Evolutionary conservation across 192 early-diverging fungal species (phyloP).

Genomic region (Mortierella alpina): DNA sequence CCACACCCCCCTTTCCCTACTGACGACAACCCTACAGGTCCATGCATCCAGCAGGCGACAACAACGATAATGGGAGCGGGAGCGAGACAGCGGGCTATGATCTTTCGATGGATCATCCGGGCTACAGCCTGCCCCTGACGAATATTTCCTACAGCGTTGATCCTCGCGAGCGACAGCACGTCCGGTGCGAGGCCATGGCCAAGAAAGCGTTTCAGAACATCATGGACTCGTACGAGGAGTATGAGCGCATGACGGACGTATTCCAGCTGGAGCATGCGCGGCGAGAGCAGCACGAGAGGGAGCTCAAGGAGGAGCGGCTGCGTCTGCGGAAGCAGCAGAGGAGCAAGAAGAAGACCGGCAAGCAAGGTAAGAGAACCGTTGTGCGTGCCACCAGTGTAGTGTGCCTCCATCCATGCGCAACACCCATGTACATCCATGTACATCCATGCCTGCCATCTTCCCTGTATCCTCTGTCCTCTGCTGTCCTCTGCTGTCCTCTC

Average conservation of each 20-base stretch:
- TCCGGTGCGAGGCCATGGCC: slow-evolving; percentile 6
- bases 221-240: slow-evolving; percentile 37
- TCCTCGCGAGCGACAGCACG: background rate
- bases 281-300: slow-evolving; percentile 6
- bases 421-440: background rate
- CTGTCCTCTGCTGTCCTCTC: too few relatives aligned
- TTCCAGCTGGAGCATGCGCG: slow-evolving; percentile 40
- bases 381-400: too few relatives aligned
- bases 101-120: slow-evolving; percentile 13
- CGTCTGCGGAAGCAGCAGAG: slow-evolving; percentile 13
- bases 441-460: too few relatives aligned
- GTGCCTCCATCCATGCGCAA: background rate
- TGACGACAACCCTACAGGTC: too few relatives aligned
- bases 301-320: slow-evolving; percentile 25
- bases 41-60: too few relatives aligned
- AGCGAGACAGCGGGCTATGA: background rate
- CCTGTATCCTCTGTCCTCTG: too few relatives aligned
- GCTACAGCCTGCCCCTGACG: slow-evolving; percentile 20
- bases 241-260: slow-evolving; percentile 32
- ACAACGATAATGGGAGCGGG: background rate
- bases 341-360: slow-evolving; percentile 6
- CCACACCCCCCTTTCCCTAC: too few relatives aligned
- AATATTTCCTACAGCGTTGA: slow-evolving; percentile 36
- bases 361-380: slow-evolving; percentile 3
- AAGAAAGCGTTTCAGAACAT: slow-evolving; percentile 34